Base-by-base conservation (phyloP, 768 basidiomycete species). In the Boletus vermiculosoides region DNA sequence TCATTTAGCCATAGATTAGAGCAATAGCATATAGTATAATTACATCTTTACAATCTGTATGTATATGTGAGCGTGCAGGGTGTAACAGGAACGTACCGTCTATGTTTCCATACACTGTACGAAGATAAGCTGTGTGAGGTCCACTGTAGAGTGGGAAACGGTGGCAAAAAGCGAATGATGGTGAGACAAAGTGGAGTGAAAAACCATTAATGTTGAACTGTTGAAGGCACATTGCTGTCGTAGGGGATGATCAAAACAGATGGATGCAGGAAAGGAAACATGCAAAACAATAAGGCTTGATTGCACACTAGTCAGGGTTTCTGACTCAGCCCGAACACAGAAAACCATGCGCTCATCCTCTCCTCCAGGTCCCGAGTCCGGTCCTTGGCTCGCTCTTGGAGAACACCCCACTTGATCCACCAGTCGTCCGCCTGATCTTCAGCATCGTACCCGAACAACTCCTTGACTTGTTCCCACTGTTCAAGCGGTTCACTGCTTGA, bases 351-450 rank as follows among this genome's bases (percentile, higher is more conserved):
- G 8, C 48, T 54, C 60, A 67, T 60, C 50, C 50, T 52, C 41
- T 58, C 60, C 3, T 65, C 63, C 55, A 63, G 25, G 45, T 63
- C 61, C 50, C 25, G 59, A 12, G 48, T 56, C 13, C 70, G 65
- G 42, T 60, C 59, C 48, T 63, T 66, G 56, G 75, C 74, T 28
- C 74, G 61, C 63, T 81, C 73, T 45, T 72, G 71, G 55, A 82
- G 71, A 18, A 74, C 55, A 9, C 82, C 82, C 82, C 81, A 83
- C 37, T 80, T 81, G 12, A 79, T 75, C 83, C 83, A 87, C 83
- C 83, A 86, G 63, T 85, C 82, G 37, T 83, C 83, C 23, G 81
- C 85, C 48, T 77, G 74, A 45, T 86, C 84, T 39, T 73, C 76
- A 10, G 83, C 77, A 59, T 83, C 78, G 61, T 84, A 80, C 15